Conservation (phyloP, 2,329 filamentous ascomycete species). For the Rhynchosporium graminicola region DNA sequence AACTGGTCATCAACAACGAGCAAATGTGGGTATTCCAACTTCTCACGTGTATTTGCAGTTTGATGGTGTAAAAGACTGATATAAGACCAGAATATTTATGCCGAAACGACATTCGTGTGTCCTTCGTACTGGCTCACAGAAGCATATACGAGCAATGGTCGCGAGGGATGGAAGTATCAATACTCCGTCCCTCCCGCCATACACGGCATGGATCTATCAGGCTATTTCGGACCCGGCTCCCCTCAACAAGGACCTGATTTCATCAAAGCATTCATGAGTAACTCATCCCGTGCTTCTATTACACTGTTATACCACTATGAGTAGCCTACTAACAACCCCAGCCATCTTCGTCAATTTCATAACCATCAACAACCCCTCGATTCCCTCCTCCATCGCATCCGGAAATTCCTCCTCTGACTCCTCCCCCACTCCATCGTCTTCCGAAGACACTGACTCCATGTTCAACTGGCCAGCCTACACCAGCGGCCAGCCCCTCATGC, state of each 20-base stretch:
- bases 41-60: not conserved
- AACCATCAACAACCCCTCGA: constrained; percentile 20
- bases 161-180: constrained; percentile 47
- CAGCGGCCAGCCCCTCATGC: not conserved
- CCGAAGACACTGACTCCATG: constrained; percentile 6
- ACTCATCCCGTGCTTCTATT: too few species aligned
- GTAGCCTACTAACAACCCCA: not conserved
- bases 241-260: constrained; percentile 16
- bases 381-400: constrained; percentile 15
- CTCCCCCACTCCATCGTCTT: not conserved
- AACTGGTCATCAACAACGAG: constrained; percentile 51
- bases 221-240: constrained; percentile 36
- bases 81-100: constrained; percentile 46
- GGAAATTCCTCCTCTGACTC: not conserved
- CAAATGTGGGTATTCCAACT: constrained; percentile 33
- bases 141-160: constrained; percentile 44
- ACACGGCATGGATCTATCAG: constrained; percentile 42
- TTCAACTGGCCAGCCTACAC: constrained; percentile 20
- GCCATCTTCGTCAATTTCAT: constrained; percentile 27
- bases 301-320: too few species aligned
- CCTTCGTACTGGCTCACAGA: constrained; percentile 54
- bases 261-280: constrained; percentile 19
- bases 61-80: not conserved
- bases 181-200: constrained; percentile 43
- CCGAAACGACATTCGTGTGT: constrained; percentile 56